phyloP scores from a whole-genome alignment of 2,329 filamentous ascomycete species.

The Boeremia lycopersici region DNA sequence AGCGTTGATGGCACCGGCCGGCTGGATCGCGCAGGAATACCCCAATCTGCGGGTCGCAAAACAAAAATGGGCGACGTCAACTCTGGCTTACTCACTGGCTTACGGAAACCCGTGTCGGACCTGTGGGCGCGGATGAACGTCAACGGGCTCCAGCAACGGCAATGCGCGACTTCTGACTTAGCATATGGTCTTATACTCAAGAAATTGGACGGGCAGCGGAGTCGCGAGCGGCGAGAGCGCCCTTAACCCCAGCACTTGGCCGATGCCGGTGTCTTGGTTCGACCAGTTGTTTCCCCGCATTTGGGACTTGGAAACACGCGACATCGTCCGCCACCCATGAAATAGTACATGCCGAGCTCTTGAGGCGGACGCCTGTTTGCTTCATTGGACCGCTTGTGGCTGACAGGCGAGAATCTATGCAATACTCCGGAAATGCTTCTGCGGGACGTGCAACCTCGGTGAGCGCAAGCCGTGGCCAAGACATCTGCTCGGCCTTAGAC shows the following conservation, averaged over 20 bases:
- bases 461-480: constrained; percentile 6
- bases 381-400: background rate
- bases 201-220: background rate
- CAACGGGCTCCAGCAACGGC: too few species aligned
- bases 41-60: background rate
- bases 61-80: background rate
- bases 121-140: too few species aligned
- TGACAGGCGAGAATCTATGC: background rate
- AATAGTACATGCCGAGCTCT: background rate
- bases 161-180: background rate
- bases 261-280: background rate
- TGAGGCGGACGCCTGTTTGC: background rate
- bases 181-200: background rate
- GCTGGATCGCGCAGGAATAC: background rate
- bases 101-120: too few species aligned
- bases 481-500: constrained; percentile 1
- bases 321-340: background rate
- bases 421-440: background rate
- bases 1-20: background rate
- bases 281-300: constrained; percentile 10
- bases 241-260: background rate
- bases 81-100: too few species aligned
- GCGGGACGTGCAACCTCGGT: background rate
- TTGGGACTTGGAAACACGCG: background rate
- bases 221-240: background rate